Evolutionary conservation across 805 yeast species (phyloP), one percentile per base, ranked within the genome.

Genomic region (Lipomyces spencermartinsiae): DNA sequence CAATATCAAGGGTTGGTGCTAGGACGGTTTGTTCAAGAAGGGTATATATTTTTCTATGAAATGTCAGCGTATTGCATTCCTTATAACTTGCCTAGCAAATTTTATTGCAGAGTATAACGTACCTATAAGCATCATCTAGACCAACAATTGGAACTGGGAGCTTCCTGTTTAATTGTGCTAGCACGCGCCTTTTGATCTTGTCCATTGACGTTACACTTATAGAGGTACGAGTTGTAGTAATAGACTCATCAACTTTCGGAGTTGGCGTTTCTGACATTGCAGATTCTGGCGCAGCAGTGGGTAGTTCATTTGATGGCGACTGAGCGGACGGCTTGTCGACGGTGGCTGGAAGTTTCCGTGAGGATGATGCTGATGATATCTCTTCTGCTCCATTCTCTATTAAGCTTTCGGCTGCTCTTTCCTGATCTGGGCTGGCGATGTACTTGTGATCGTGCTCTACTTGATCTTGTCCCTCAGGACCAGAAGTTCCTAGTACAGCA

Each of bases 11-110:
- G 7, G 49, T 9, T 19, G 70, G 67, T 39, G 70, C 67, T 10
- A 57, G n/a, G n/a, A 67, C 49, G 12, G 70, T 67, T 33, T 67
- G 65, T 35, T 67, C 70, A 58, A 67, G 56, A 16, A 67, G 22
- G n/a, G 49, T 57, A 69, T 84, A 85, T 1, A 93, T 76, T 69
- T 90, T 90, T n/a, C 64, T 66, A 29, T 33, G 16, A 12, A 29
- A 31, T 35, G 61, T 34, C 29, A 29, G 35, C 43, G 9, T 5
- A 31, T 19, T n/a, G 8, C 25, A 19, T 22, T 31, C 29, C 55
- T 6, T n/a, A 25, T 10, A 12, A 25, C 29, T 25, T 1, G 29
- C 29, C 29, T 8, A 16, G 9, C 22, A 43, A 22, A 43, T 43
- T n/a, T 6, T 19, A 43, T 43, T 25, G 2, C 29, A 3, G 29